These are phyloP conservation scores for Phytophthora meadii DNA, from an alignment of 352 stramenopile genomes.

Conservation along the genomic window DNA sequence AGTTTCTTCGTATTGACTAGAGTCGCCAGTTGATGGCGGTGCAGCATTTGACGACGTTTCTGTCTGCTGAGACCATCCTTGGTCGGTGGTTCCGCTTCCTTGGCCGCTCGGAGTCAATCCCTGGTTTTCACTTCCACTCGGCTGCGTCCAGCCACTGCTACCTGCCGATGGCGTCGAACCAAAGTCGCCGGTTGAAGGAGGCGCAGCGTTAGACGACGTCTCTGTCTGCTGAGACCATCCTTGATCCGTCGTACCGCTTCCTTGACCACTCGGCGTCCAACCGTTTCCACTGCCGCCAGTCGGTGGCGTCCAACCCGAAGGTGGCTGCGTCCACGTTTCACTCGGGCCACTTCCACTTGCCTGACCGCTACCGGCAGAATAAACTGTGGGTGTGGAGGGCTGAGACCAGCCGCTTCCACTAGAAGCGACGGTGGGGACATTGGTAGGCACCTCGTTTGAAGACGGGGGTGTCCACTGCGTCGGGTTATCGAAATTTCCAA, in stretches of 20 bases:
- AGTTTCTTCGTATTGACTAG: constrained; percentile 10
- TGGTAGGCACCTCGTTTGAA: constrained; percentile 20
- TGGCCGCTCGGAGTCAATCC: constrained; percentile 2
- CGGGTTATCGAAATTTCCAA: constrained; percentile 7
- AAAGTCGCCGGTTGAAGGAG: constrained; percentile 2
- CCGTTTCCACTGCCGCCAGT: constrained; percentile 2
- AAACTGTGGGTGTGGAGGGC: constrained; percentile 15
- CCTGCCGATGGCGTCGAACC: constrained; percentile 5
- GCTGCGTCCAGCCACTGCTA: background rate
- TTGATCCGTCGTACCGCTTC: background rate
- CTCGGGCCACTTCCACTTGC: constrained; percentile 5
- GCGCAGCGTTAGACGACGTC: background rate
- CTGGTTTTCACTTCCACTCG: background rate
- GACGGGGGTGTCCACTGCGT: constrained; percentile 13
- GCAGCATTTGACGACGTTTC: constrained; percentile 4
- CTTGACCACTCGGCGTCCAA: constrained; percentile 4
- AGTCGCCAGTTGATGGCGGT: constrained; percentile 4
- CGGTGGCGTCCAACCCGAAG: constrained; percentile 2
- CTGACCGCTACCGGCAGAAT: constrained; percentile 8
- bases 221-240: constrained; percentile 5
- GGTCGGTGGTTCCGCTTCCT: background rate
- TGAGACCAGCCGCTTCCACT: constrained; percentile 18
- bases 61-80: constrained; percentile 4
- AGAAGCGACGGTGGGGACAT: constrained; percentile 1
- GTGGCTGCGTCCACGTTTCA: constrained; percentile 13